Evolutionary conservation across 2,329 filamentous ascomycete species (phyloP), one percentile per base, ranked within the genome.

Genomic region (Aspergillus brasiliensis): DNA sequence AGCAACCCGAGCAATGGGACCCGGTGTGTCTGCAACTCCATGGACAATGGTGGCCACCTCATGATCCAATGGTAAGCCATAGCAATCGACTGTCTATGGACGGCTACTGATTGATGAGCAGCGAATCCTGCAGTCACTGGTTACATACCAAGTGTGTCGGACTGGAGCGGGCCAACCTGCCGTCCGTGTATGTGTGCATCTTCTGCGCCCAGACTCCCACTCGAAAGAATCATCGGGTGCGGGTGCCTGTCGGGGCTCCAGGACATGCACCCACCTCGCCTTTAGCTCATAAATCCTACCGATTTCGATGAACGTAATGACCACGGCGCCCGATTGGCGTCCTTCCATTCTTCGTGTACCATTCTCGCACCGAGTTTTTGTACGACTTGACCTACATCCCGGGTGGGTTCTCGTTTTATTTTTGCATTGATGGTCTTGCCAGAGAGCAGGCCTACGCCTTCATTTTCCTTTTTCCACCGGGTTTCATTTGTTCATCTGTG

Each of bases 121-220:
- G 86, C 73, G 83, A 85, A 71, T 84, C 82, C 23, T 88, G 86
- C 74, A 82, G 78, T n/a, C 85, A 87, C 65, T 88, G 84, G 82
- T 76, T 86, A 28, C 86, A 88, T 67, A 82, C 82, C 31, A 78
- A 78, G 57, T 88, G 86, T 65, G 79, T 87, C 21, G 84, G 85
- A 2, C 71, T 87, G 15, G 80, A 82, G 58, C 71, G 77, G 17
- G 76, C 78, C 38, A 80, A 78, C 56, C 72, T 82, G 21, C 73
- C 78, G 8, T 78, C 79, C 1, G 73, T 81, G 28, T 84, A 83
- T 64, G 77, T 83, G 11, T 85, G 83, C 68, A 71, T 80, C 42
- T 82, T 82, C 60, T 85, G 83, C 66, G 78, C 77, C 5, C 75
- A 76, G 56, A 80, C 78, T 1, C 78, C 79, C 1, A 72, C 77